Conservation (phyloP, 2,329 filamentous ascomycete species). For the Hypoxylon sp. region DNA sequence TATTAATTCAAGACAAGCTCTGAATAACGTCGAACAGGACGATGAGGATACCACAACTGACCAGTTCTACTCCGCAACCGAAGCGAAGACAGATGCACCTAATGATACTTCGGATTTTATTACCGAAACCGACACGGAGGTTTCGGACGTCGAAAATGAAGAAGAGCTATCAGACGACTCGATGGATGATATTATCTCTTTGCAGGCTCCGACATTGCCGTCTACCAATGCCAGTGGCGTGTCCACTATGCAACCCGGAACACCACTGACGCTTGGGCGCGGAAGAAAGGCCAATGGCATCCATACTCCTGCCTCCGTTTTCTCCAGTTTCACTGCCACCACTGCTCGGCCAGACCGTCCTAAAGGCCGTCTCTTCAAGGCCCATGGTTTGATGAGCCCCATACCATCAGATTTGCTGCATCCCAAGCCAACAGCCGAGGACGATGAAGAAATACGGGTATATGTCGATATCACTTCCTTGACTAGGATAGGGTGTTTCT, state of each 20-base stretch:
- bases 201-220: constrained; percentile 80
- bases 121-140: constrained; percentile 70
- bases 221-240: constrained; percentile 81
- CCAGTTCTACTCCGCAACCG: constrained; percentile 90
- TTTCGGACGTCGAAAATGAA: constrained; percentile 71
- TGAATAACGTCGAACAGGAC: constrained; percentile 69
- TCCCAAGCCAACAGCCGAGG: constrained; percentile 77
- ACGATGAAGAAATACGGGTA: constrained; percentile 88
- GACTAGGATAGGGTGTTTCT: constrained; percentile 93
- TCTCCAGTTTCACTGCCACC: constrained; percentile 85
- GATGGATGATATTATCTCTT: constrained; percentile 90
- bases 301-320: constrained; percentile 85
- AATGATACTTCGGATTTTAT: constrained; percentile 66
- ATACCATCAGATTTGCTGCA: constrained; percentile 84
- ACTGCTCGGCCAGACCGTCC: constrained; percentile 78
- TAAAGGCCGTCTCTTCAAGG: constrained; percentile 83
- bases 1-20: constrained; percentile 58
- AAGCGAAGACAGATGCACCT: constrained; percentile 67
- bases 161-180: constrained; percentile 88
- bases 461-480: constrained; percentile 90
- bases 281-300: constrained; percentile 74
- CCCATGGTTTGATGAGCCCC: constrained; percentile 74
- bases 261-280: constrained; percentile 76
- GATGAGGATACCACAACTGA: constrained; percentile 88
- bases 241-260: constrained; percentile 81